Percentiles rank a stretch among this genome's conserved stretches.
Conservation (phyloP, 23 red algal species). For the Gracilaria gracilis region DNA sequence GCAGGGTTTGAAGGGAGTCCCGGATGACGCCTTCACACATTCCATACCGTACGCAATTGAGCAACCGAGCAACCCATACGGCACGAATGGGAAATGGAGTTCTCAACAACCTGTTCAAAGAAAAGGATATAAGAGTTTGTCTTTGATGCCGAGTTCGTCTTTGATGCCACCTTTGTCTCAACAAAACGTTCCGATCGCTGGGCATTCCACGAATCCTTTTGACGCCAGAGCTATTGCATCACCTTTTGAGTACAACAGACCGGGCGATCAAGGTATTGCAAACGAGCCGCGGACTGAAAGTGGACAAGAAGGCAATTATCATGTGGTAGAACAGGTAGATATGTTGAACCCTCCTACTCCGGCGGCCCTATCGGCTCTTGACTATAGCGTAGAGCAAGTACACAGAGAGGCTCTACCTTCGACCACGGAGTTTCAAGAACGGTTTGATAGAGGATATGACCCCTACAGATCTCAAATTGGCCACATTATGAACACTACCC, state of each 20-base stretch:
- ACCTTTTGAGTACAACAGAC: slow-evolving; percentile 35
- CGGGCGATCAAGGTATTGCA: not conserved
- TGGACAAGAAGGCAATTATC: slow-evolving; percentile 10
- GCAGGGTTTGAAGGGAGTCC: slow-evolving; percentile 11
- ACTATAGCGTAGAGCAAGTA: slow-evolving; percentile 2
- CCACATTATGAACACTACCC: slow-evolving; percentile 1
- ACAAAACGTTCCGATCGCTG: not conserved
- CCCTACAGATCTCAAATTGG: slow-evolving; percentile 41
- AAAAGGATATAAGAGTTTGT: slow-evolving; percentile 32
- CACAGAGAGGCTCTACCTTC: slow-evolving; percentile 12
- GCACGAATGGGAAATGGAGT: not conserved
- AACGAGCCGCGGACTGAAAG: not conserved
- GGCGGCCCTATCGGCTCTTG: slow-evolving; percentile 17
- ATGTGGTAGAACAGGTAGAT: slow-evolving; percentile 31
- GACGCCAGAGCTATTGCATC: slow-evolving; percentile 22
- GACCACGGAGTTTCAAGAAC: slow-evolving; percentile 28
- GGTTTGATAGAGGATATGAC: slow-evolving; percentile 28
- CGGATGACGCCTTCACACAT: not conserved
- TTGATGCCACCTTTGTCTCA: slow-evolving; percentile 22
- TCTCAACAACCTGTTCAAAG: slow-evolving; percentile 16
- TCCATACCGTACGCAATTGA: not conserved
- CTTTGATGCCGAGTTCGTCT: slow-evolving; percentile 1
- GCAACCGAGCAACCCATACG: slow-evolving; percentile 16
- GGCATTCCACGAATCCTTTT: not conserved
- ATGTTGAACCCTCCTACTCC: slow-evolving; percentile 29